Conservation (phyloP, 805 yeast genomes). For the Kuraishia floccosa region DNA sequence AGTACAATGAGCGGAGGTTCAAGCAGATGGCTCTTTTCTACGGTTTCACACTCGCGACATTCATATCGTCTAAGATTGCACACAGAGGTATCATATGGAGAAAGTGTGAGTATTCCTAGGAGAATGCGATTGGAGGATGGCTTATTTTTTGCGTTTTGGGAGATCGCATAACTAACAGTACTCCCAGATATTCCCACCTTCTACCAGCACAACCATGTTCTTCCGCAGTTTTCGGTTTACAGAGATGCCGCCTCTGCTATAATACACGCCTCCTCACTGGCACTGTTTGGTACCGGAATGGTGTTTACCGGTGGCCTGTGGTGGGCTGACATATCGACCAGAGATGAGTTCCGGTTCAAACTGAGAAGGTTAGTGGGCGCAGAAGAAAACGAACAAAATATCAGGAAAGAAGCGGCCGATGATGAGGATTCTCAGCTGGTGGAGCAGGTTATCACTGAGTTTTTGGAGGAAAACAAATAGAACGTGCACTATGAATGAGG, state of each 20-base stretch:
- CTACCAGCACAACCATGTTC: constrained; percentile 78
- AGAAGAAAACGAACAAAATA: constrained; percentile 47
- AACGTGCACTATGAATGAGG: too few relatives aligned
- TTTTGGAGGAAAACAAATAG: too few relatives aligned
- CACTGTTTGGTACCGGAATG: constrained; percentile 66
- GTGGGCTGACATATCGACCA: constrained; percentile 61
- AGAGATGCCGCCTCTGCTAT: constrained; percentile 83
- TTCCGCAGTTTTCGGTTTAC: constrained; percentile 73
- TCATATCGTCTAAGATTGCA: constrained; percentile 63
- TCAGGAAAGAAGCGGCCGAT: too few relatives aligned
- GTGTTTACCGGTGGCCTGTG: constrained; percentile 66
- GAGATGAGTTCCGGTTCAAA: constrained; percentile 60
- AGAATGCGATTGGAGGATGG: neutral
- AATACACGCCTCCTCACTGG: constrained; percentile 65
- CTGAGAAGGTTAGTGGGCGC: constrained; percentile 64
- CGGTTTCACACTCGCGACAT: constrained; percentile 61
- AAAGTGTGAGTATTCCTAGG: constrained; percentile 39
- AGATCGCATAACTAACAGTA: constrained; percentile 2
- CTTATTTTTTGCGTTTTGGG: neutral
- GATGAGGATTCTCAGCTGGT: too few relatives aligned
- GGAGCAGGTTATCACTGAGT: too few relatives aligned
- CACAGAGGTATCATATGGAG: constrained; percentile 64
- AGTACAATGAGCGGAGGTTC: constrained; percentile 52
- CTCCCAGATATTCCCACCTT: constrained; percentile 48
- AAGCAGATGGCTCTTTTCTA: constrained; percentile 63